These are phyloP conservation scores for Fusarium protoensiforme DNA, from an alignment of 2,329 filamentous ascomycete species.

Conservation along the genomic window DNA sequence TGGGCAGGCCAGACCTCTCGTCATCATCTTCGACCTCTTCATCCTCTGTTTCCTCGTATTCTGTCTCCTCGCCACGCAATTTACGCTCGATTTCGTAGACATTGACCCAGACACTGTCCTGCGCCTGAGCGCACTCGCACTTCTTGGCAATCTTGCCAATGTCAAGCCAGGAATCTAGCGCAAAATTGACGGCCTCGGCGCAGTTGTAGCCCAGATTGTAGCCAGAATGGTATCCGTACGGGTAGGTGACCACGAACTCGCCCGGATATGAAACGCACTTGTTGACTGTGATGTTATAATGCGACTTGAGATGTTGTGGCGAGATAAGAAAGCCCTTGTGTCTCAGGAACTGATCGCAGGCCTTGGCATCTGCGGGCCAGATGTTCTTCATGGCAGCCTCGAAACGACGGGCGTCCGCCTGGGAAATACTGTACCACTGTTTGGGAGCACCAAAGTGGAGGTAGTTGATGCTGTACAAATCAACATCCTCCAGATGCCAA, in stretches of 20 bases:
- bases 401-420: slow-evolving; percentile 91
- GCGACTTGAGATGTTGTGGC: slow-evolving; percentile 83
- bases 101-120: slow-evolving; percentile 98
- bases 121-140: slow-evolving; percentile 93
- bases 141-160: slow-evolving; percentile 97
- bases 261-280: slow-evolving; percentile 94
- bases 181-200: slow-evolving; percentile 98
- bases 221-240: slow-evolving; percentile 97
- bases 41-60: slow-evolving; percentile 82
- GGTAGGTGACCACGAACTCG: slow-evolving; percentile 98
- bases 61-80: slow-evolving; percentile 87
- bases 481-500: slow-evolving; percentile 98
- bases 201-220: slow-evolving; percentile 99
- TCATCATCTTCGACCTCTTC: slow-evolving; percentile 77
- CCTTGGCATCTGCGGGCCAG: slow-evolving; percentile 95
- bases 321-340: slow-evolving; percentile 99
- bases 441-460: slow-evolving; percentile 98
- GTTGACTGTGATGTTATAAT: slow-evolving; percentile 97
- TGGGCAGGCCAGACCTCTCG: slow-evolving; percentile 76
- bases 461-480: slow-evolving; percentile 99
- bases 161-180: slow-evolving; percentile 92
- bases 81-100: slow-evolving; percentile 96
- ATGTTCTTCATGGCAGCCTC: slow-evolving; percentile 95
- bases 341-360: slow-evolving; percentile 93
- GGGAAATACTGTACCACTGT: slow-evolving; percentile 99